Evolutionary conservation across 805 yeast genomes (phyloP).

Genomic region (Metschnikowia sp.): DNA sequence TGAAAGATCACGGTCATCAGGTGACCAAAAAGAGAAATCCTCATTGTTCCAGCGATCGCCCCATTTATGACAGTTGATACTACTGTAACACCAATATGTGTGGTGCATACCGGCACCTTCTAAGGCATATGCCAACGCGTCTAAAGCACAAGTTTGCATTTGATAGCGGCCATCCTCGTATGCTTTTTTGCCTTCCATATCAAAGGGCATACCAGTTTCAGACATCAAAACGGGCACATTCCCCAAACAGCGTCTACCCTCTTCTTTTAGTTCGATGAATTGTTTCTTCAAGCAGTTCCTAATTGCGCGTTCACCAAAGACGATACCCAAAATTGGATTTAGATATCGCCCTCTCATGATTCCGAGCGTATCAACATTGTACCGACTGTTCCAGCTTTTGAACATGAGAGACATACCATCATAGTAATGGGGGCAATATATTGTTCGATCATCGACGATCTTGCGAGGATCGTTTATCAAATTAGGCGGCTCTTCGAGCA

Average conservation of each 20-base stretch:
- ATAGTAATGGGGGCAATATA: slow-evolving; percentile 86
- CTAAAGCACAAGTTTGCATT: slow-evolving; percentile 78
- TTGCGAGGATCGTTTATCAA: slow-evolving; percentile 45
- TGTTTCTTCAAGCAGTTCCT: slow-evolving; percentile 70
- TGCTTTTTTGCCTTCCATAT: slow-evolving; percentile 81
- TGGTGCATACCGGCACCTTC: slow-evolving; percentile 71
- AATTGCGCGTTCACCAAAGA: slow-evolving; percentile 77
- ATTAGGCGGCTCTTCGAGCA: slow-evolving; percentile 70
- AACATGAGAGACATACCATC: slow-evolving; percentile 94
- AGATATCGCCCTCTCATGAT: slow-evolving; percentile 74
- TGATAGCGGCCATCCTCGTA: slow-evolving; percentile 62
- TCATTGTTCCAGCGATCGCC: slow-evolving; percentile 96
- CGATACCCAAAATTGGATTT: slow-evolving; percentile 71
- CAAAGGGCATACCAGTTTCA: slow-evolving; percentile 97
- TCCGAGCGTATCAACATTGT: slow-evolving; percentile 88
- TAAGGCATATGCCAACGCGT: slow-evolving; percentile 74
- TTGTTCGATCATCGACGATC: slow-evolving; percentile 60
- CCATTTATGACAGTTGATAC: slow-evolving; percentile 70
- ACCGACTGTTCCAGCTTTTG: slow-evolving; percentile 78
- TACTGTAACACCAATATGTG: slow-evolving; percentile 84
- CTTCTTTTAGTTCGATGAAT: slow-evolving; percentile 60
- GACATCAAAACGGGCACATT: slow-evolving; percentile 73
- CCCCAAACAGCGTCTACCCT: slow-evolving; percentile 64
- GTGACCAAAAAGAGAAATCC: slow-evolving; percentile 84
- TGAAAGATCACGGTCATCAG: slow-evolving; percentile 47